Evolutionary conservation across 2,329 filamentous ascomycete species (phyloP).

Genomic region (Penicillium nordicum): DNA sequence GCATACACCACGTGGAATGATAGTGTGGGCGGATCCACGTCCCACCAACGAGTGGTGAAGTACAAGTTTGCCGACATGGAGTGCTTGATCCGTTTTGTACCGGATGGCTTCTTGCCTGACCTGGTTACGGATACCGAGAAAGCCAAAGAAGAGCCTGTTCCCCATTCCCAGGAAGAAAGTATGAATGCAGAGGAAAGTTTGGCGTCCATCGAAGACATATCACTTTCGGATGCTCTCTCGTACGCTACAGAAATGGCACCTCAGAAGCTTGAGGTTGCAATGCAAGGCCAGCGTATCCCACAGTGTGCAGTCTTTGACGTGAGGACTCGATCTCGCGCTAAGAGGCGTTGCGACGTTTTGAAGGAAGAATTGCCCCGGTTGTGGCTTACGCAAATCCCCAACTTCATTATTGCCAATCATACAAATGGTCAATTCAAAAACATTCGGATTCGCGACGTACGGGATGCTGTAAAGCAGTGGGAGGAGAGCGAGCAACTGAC

Average conservation of each 20-base stretch:
- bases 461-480: constrained; percentile 40
- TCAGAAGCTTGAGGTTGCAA: constrained; percentile 18
- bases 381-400: constrained; percentile 52
- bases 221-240: background rate
- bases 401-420: constrained; percentile 53
- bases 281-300: constrained; percentile 29
- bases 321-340: constrained; percentile 47
- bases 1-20: constrained; percentile 62
- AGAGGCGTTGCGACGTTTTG: constrained; percentile 36
- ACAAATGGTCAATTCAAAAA: constrained; percentile 43
- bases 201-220: constrained; percentile 1
- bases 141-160: background rate
- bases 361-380: constrained; percentile 44
- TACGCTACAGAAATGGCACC: background rate
- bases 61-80: constrained; percentile 57
- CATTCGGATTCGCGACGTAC: constrained; percentile 40
- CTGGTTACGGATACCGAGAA: background rate
- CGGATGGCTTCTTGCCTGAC: constrained; percentile 53
- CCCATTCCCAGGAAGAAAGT: background rate
- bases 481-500: constrained; percentile 36
- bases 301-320: constrained; percentile 51
- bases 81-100: constrained; percentile 55
- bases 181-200: background rate
- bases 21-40: constrained; percentile 53
- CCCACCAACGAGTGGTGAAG: constrained; percentile 60